Base-by-base conservation (phyloP, 306 rosid genomes). In the Cercis canadensis region DNA sequence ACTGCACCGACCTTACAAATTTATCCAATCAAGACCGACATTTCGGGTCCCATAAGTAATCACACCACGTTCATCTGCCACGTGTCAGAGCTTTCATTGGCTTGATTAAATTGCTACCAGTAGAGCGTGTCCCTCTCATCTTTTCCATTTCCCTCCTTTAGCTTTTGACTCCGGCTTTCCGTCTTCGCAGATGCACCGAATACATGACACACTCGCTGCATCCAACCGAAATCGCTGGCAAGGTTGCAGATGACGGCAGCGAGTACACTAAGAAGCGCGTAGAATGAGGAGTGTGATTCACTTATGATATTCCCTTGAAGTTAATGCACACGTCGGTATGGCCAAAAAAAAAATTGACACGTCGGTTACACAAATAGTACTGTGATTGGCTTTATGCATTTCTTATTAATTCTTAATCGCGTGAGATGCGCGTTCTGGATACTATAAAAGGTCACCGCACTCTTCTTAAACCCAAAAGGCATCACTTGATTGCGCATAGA, bases 381-480 rank as follows among this genome's bases (percentile, higher is more conserved):
- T 33, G 11, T 55, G 73, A 46, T 67, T 67, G 61, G 73, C 33
- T 34, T 43, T 43, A 4, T 4, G 29, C 29, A 12, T 15, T 12
- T 4, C 61, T 65, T 56, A 45, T 50, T 78, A 12, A 15, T 12
- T 4, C 61, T 65, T 56, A 45, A 56, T 78, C 72, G 86, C 67
- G 85, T 78, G 1, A 14, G 17, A n/a, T 33, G n/a, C 92, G 92
- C 62, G 85, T 86, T 8, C n/a, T 43, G 32, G 5, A 3, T 74
- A 53, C 57, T 81, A 83, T 88, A 83, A 75, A 81, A 44, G 13
- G 16, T 56, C 61, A 44, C 45, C 51, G 11, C 50, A 29, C 50
- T 29, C 81, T 36, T 13, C 0, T 11, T 5, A 6, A 2, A 44
- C 2, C 15, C 16, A 32, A 19, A 50, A 39, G 19, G n/a, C 84